These are phyloP conservation scores for Fusarium chlamydosporum DNA, from an alignment of 2,329 filamentous ascomycete genomes.

Conservation along the genomic window DNA sequence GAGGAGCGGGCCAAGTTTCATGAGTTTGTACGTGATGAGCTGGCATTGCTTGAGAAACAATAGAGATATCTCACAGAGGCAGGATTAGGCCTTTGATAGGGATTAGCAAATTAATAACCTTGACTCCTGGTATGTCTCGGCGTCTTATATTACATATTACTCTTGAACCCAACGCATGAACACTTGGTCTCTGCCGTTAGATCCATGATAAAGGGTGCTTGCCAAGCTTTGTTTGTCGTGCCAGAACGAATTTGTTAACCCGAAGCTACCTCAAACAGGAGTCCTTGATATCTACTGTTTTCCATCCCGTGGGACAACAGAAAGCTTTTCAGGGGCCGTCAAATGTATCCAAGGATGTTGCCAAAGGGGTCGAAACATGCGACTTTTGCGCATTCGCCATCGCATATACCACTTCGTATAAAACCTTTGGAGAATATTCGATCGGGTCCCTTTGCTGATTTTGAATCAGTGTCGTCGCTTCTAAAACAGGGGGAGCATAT, in stretches of 20 bases:
- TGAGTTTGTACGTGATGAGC: no score
- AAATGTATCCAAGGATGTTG: no score
- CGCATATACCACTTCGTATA: not conserved
- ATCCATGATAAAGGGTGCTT: rapidly evolving
- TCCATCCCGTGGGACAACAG: slow-evolving; percentile 12
- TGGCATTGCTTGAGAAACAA: no score
- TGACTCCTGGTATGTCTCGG: no score
- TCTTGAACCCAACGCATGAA: no score
- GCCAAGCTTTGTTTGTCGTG: not conserved
- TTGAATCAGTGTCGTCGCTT: no score
- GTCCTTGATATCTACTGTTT: not conserved
- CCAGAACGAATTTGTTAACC: rapidly evolving
- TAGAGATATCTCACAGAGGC: no score
- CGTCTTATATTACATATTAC: no score
- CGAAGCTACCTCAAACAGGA: rapidly evolving
- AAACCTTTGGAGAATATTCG: not conserved
- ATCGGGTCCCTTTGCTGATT: not conserved
- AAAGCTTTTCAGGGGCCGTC: not conserved
- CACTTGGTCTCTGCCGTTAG: not conserved
- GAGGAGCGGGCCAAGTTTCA: not conserved
- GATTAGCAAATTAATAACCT: no score
- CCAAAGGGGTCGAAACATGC: not conserved
- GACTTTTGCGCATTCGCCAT: slow-evolving; percentile 12
- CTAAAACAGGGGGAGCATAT: not conserved
- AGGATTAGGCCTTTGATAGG: no score